Conservation (phyloP, 1,139 yeast species). For the Candida sanyaensis region DNA sequence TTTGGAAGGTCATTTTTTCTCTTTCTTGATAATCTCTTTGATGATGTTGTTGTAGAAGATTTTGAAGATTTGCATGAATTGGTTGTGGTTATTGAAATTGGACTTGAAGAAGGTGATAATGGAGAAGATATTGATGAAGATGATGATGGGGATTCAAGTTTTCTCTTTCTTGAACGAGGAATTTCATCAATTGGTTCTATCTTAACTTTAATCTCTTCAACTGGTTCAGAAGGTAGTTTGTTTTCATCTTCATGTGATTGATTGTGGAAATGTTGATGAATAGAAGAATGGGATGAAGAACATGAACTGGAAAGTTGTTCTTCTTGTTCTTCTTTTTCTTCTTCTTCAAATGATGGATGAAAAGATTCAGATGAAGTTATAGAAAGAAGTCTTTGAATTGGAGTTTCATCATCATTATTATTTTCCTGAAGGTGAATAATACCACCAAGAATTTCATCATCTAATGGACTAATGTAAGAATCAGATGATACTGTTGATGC, state of each 20-base stretch:
- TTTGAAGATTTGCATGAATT: conserved; percentile 5
- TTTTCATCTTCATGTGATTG: neutral
- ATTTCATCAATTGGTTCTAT: neutral
- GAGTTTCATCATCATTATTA: neutral
- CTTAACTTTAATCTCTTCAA: neutral
- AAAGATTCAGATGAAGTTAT: conserved; percentile 6
- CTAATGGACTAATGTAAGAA: conserved; percentile 38
- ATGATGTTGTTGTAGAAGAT: conserved; percentile 2
- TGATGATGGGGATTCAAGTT: conserved; percentile 3
- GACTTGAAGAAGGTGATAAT: conserved; percentile 3
- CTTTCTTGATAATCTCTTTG: conserved; percentile 3
- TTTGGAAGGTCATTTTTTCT: neutral
- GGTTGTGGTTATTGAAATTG: conserved; percentile 2
- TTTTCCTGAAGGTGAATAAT: neutral
- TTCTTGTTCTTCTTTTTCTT: conserved; percentile 1
- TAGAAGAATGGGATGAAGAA: conserved; percentile 1
- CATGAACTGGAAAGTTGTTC: conserved; percentile 1
- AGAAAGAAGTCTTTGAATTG: conserved; percentile 22
- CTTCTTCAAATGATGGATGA: conserved; percentile 4
- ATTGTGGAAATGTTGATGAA: neutral
- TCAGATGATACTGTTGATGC: conserved; percentile 17
- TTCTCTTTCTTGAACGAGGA: conserved; percentile 10
- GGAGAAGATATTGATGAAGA: conserved; percentile 1
- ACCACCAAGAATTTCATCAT: conserved; percentile 61
- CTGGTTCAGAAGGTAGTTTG: neutral